Base-by-base conservation (phyloP, 2,329 filamentous ascomycete species). In the Mycocentrospora acerina region DNA sequence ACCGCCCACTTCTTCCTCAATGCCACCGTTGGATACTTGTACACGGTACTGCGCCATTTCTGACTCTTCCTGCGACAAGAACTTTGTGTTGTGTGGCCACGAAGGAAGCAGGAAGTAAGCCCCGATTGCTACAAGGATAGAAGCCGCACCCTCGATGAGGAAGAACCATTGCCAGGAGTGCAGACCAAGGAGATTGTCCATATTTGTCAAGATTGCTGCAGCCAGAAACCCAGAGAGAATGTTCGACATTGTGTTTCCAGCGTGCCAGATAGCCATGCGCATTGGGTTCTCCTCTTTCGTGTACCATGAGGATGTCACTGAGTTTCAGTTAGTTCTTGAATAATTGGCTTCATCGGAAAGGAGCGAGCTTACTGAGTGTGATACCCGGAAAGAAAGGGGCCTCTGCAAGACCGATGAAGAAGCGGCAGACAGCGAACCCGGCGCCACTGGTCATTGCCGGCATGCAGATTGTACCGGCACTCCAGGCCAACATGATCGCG, bases 141-240 rank as follows among this genome's bases (percentile, higher is more conserved):
- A 81, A 1, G 71, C 72, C 2, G 81, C 71, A 2, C 79, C 80
- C 52, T 82, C 80, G 71, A 73, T 68, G 43, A 73, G 63, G 42
- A 75, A 71, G 27, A 75, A 71, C 72, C 71, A 75, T 14, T 73
- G 66, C 72, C 53, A 55, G 2, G 50, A 30, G 22, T 43, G 57
- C 24, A 73, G 55, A 10, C 65, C 65, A 10, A 57, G 43, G n/a
- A 66, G 54, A 8, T 66, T 64, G 7, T 73, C 65, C 64, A 76
- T 71, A 42, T 69, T 70, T 24, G 65, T 66, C 7, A 75, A 59
- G n/a, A 75, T 69, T 12, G 66, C 72, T 7, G 70, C 71, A 14
- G 70, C 70, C 22, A 75, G 60, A 18, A 75, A 66, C 8, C 70
- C 70, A 1, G 71, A 72, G 37, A 74, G 62, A 19, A 72, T 69